phyloP scores from a whole-genome alignment of 495 filamentous ascomycete species.

The Aspergillus cavernicola region DNA sequence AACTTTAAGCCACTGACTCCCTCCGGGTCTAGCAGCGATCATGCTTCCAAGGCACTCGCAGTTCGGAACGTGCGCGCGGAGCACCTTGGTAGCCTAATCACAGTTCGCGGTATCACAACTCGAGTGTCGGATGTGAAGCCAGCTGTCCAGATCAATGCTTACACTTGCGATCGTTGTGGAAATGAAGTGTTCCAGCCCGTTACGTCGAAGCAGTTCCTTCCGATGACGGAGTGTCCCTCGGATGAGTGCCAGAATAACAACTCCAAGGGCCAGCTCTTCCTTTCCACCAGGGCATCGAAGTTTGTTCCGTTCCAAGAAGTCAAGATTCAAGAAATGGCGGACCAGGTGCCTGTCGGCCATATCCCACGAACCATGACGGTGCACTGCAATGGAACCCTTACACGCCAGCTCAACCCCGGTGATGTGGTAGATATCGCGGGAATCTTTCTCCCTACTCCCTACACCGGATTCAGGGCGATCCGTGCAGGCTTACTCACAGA shows the following conservation, averaged over 20 bases:
- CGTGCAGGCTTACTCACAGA: conserved; percentile 91
- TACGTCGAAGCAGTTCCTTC: conserved; percentile 83
- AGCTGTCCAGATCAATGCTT: conserved; percentile 93
- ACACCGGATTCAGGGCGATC: conserved; percentile 97
- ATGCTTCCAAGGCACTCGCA: conserved; percentile 73
- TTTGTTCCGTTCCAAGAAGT: conserved; percentile 98
- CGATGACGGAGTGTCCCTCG: conserved; percentile 80
- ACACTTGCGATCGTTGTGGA: conserved; percentile 93
- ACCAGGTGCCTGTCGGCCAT: conserved; percentile 96
- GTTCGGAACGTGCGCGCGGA: conserved; percentile 90
- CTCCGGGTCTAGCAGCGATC: conserved; percentile 60
- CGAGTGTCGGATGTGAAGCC: conserved; percentile 97
- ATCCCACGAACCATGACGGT: conserved; percentile 88
- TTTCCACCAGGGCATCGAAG: conserved; percentile 91
- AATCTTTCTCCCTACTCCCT: conserved; percentile 94
- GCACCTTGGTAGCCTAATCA: conserved; percentile 89
- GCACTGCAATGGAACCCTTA: conserved; percentile 81
- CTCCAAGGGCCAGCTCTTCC: conserved; percentile 85
- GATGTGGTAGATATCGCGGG: conserved; percentile 91
- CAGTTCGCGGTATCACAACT: conserved; percentile 89
- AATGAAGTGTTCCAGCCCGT: conserved; percentile 97
- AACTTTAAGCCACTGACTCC: conserved; percentile 88
- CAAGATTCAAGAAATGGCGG: conserved; percentile 97
- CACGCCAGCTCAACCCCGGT: conserved; percentile 83
- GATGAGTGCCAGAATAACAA: conserved; percentile 86